A percentile compares a stretch with the other conserved stretches of the same genome.
Evolutionary conservation across 2,329 filamentous ascomycete genomes (phyloP).

Genomic region (Xylariaceae sp.): DNA sequence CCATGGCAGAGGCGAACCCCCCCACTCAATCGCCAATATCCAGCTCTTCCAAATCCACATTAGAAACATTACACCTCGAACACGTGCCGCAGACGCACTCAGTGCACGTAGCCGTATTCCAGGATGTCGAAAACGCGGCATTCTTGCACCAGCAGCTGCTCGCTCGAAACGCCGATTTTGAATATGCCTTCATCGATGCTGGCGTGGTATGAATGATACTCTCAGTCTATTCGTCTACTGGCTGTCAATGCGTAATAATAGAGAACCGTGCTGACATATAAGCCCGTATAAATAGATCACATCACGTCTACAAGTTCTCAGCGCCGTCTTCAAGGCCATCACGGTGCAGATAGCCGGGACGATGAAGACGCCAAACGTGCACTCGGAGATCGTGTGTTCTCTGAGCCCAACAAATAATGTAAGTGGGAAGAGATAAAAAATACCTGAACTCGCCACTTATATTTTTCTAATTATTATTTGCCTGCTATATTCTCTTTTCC

Average conservation of each 20-base stretch:
- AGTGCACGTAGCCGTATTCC: conserved; percentile 78
- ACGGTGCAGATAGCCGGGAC: conserved; percentile 66
- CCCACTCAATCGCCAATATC: too few species aligned
- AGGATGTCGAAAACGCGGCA: conserved; percentile 75
- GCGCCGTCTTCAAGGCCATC: conserved; percentile 79
- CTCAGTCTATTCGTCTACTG: too few species aligned
- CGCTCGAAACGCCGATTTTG: conserved; percentile 81
- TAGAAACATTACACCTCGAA: conserved; percentile 74
- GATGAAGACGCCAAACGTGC: conserved; percentile 82
- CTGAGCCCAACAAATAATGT: conserved; percentile 86
- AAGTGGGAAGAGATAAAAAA: conserved; percentile 40
- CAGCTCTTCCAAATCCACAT: too few species aligned
- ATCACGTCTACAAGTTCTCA: conserved; percentile 74
- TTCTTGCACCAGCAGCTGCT: conserved; percentile 85
- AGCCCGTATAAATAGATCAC: too few species aligned
- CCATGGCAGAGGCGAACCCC: too few species aligned
- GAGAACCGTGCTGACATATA: too few species aligned
- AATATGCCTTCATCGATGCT: conserved; percentile 94
- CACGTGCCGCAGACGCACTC: conserved; percentile 73
- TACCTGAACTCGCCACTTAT: too few species aligned
- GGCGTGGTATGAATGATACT: conserved; percentile 75
- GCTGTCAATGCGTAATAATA: too few species aligned
- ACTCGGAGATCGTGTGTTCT: conserved; percentile 85
- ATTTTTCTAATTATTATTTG: conserved; percentile 1
- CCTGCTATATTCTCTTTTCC: conserved; percentile 2